A percentile compares a stretch with the other conserved stretches of the same genome.
These are phyloP conservation scores for Oxyria digyna DNA, from an alignment of 148 eudicot species.

Conservation along the genomic window DNA sequence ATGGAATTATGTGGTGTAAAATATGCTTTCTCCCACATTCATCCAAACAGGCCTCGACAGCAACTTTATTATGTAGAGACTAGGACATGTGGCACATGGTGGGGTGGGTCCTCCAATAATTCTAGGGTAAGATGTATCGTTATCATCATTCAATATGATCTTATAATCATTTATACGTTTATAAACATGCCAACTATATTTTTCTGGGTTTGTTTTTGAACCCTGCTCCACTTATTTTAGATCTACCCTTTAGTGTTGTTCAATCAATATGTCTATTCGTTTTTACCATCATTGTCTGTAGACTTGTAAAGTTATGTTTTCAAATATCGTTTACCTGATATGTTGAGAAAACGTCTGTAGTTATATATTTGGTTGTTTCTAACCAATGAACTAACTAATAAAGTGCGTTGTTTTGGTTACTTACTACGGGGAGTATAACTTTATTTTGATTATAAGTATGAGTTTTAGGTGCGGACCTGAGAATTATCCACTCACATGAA, in stretches of 20 bases:
- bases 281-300: background rate
- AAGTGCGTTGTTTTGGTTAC: too few relatives aligned
- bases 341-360: background rate
- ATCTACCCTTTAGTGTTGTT: background rate
- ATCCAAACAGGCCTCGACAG: conserved; percentile 3
- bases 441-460: too few relatives aligned
- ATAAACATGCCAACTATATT: background rate
- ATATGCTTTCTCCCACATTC: background rate
- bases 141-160: background rate
- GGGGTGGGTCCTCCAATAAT: background rate
- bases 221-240: background rate
- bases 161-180: background rate
- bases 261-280: background rate
- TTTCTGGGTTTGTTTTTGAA: background rate
- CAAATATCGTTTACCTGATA: background rate
- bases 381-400: too few relatives aligned
- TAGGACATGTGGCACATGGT: conserved; percentile 8
- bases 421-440: too few relatives aligned
- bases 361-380: too few relatives aligned
- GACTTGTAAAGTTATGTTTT: background rate
- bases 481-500: too few relatives aligned
- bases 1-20: conserved; percentile 5
- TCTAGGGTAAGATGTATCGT: background rate
- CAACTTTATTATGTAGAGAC: conserved; percentile 3
- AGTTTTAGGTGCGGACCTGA: too few relatives aligned